phyloP scores from a whole-genome alignment of 2,329 filamentous ascomycete species.

The Aspergillus ochraceoroseus region DNA sequence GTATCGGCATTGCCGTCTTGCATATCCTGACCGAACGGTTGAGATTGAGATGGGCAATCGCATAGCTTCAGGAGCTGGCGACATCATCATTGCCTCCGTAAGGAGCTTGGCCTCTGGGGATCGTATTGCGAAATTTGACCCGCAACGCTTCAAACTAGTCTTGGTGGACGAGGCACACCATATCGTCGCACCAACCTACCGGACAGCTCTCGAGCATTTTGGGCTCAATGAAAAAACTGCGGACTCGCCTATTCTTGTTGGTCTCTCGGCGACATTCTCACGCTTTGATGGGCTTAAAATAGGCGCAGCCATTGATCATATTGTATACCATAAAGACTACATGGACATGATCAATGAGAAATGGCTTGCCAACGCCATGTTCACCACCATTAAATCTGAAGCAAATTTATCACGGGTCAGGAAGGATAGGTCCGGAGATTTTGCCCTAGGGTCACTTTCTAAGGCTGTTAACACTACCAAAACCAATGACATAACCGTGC shows the following conservation, averaged over 20 bases:
- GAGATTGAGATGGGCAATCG: conserved; percentile 87
- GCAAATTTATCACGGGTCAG: conserved; percentile 72
- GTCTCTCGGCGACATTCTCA: conserved; percentile 79
- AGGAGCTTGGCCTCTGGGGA: conserved; percentile 73
- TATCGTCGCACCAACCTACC: conserved; percentile 79
- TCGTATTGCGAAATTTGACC: conserved; percentile 77
- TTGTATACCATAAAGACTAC: conserved; percentile 89
- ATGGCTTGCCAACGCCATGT: conserved; percentile 86
- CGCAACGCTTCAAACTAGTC: conserved; percentile 74
- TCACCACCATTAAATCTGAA: conserved; percentile 83
- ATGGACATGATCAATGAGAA: conserved; percentile 80
- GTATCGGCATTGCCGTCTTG: conserved; percentile 70
- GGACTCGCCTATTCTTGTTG: conserved; percentile 65
- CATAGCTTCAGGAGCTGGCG: conserved; percentile 71
- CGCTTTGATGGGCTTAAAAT: conserved; percentile 78
- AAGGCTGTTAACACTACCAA: conserved; percentile 73
- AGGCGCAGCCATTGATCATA: conserved; percentile 83
- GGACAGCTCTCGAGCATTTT: conserved; percentile 73
- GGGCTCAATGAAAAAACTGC: conserved; percentile 54
- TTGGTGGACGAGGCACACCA: conserved; percentile 97
- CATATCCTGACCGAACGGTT: conserved; percentile 74
- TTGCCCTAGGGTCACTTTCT: conserved; percentile 71
- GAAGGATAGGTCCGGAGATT: conserved; percentile 66
- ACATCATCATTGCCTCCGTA: conserved; percentile 91
- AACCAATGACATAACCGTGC: conserved; percentile 78